Percentiles rank a stretch among this genome's conserved stretches.
These are phyloP conservation scores for Paraconiothyrium brasiliense DNA, from an alignment of 2,329 filamentous ascomycete genomes.

Conservation along the genomic window DNA sequence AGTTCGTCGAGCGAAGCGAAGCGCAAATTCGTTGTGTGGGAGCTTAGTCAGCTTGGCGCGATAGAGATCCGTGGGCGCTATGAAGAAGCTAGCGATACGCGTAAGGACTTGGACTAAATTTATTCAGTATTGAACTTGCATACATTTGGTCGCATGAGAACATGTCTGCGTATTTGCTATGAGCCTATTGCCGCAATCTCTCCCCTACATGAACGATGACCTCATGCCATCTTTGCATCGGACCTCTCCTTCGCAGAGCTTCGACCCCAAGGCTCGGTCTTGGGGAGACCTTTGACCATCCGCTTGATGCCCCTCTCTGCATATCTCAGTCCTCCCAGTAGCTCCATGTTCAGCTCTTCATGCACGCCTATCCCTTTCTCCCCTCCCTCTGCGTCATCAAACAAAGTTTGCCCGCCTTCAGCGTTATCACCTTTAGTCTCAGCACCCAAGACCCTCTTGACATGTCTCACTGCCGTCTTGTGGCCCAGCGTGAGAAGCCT, in stretches of 20 bases:
- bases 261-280: slow-evolving; percentile 8
- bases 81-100: not conserved
- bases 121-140: not conserved
- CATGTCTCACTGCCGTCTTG: slow-evolving; percentile 37
- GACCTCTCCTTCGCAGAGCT: not conserved
- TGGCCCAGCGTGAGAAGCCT: slow-evolving; percentile 37
- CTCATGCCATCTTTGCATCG: not conserved
- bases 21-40: slow-evolving; percentile 39
- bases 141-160: not conserved
- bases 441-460: slow-evolving; percentile 39
- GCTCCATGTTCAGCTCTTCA: slow-evolving; percentile 30
- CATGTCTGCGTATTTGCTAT: not conserved
- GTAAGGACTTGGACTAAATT: too few relatives aligned
- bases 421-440: slow-evolving; percentile 18
- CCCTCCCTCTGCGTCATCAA: slow-evolving; percentile 17
- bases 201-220: not conserved
- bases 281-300: slow-evolving; percentile 43
- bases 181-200: too few relatives aligned
- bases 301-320: slow-evolving; percentile 45
- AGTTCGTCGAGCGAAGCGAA: slow-evolving; percentile 25
- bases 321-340: slow-evolving; percentile 36
- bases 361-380: slow-evolving; percentile 12
- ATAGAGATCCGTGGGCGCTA: slow-evolving; percentile 6
- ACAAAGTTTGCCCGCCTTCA: slow-evolving; percentile 13
- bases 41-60: slow-evolving; percentile 38